These are phyloP conservation scores for Rubia tinctorum DNA, from an alignment of 305 asterid genomes.

Conservation along the genomic window DNA sequence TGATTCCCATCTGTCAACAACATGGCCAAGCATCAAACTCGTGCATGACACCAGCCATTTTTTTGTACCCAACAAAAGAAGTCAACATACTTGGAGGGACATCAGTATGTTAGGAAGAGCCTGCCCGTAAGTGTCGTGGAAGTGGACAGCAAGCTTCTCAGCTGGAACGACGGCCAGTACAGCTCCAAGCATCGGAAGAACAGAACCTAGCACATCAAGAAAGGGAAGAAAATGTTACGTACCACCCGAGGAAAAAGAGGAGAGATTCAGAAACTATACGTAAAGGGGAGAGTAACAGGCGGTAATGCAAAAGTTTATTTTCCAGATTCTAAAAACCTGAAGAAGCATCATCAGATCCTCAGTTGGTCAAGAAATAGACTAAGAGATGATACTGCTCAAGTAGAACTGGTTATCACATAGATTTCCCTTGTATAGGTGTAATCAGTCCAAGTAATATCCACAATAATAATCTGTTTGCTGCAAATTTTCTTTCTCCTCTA, in stretches of 20 bases:
- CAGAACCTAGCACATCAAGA: constrained; percentile 44
- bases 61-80: not conserved
- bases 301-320: too few relatives aligned
- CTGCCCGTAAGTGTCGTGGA: constrained; percentile 97
- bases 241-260: not conserved
- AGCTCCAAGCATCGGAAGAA: constrained; percentile 90
- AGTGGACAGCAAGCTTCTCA: constrained; percentile 89
- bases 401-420: not conserved
- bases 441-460: not conserved
- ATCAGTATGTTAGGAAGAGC: constrained; percentile 83
- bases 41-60: not conserved
- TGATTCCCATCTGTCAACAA: constrained; percentile 72
- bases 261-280: not conserved
- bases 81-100: constrained; percentile 74
- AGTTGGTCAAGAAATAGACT: constrained; percentile 4
- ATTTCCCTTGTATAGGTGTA: not conserved
- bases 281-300: not conserved
- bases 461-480: not conserved
- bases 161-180: constrained; percentile 86
- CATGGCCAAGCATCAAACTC: constrained; percentile 3
- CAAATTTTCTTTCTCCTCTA: not conserved
- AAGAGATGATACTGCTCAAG: not conserved
- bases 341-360: not conserved
- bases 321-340: not conserved
- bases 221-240: not conserved